Base-by-base conservation (phyloP, 1,139 yeast species). In the Pichia sp. region DNA sequence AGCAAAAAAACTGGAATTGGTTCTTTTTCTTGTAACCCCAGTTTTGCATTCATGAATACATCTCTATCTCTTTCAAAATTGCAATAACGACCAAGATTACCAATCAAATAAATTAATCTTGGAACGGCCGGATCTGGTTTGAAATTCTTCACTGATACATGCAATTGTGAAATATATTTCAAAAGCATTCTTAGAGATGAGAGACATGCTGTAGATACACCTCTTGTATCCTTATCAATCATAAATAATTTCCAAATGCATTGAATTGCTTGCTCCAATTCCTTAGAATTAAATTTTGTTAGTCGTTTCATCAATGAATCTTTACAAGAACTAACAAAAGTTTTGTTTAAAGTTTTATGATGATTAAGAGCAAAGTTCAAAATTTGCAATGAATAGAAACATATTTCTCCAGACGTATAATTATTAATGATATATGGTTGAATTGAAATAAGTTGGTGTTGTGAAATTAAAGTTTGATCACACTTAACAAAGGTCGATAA, bases 31-130 rank as follows among this genome's bases (percentile, higher is more conserved):
- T 68, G 66, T 46, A 80, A 54, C 2, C 74, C 74, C 13, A 74
- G 40, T 1, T 58, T 56, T 1, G 72, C 57, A 6, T 60, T 62
- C 7, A 62, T 35, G 50, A 81, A 75, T 1, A 68, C 39, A 0
- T 60, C 62, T 25, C 72, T 61, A 41, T 69, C 61, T 1, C 56
- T 58, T 43, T 78, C 82, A 43, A 85, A 69, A 16, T 74, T 65
- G 52, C 91, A 81, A 51, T 73, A 74, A 38, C 80, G 68, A 0
- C 89, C 93, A 61, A 86, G 76, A 38, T 74, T 72, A 0, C 95
- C 88, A 10, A 84, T 56, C 19, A 86, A 61, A 52, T 75, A 75
- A 1, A 86, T 57, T 6, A 86, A 59, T 47, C 82, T 70, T n/a
- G 69, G 68, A 4, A 80, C 52, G 50, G 73, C 77, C 1, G 70